Conservation (phyloP, 2,329 filamentous ascomycete genomes). For the Pyrenophora graminea region DNA sequence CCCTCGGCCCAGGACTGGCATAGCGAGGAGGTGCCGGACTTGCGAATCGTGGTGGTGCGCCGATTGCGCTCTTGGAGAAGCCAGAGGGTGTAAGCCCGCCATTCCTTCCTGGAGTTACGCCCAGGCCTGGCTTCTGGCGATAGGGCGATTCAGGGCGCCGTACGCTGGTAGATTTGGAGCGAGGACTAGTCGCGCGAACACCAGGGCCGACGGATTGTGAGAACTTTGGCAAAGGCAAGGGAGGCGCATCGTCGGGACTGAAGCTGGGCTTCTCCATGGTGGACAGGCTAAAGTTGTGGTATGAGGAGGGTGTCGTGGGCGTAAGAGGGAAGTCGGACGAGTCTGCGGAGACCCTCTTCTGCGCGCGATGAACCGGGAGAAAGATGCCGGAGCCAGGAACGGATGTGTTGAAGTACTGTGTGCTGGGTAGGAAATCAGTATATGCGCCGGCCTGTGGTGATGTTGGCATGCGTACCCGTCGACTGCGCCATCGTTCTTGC, state of each 20-base stretch:
- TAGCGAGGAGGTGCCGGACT: constrained; percentile 65
- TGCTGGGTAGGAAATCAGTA: constrained; percentile 42
- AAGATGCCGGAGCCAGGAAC: constrained; percentile 88
- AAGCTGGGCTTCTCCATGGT: constrained; percentile 54
- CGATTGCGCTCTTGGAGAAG: constrained; percentile 58
- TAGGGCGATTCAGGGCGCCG: constrained; percentile 86
- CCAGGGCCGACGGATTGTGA: constrained; percentile 84
- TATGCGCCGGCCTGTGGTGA: not conserved
- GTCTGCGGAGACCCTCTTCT: constrained; percentile 65
- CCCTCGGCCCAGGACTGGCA: constrained; percentile 62
- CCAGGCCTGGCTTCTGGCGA: constrained; percentile 57
- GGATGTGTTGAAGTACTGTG: constrained; percentile 78
- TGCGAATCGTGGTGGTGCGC: constrained; percentile 62
- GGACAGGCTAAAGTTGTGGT: constrained; percentile 61
- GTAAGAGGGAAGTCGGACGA: constrained; percentile 65
- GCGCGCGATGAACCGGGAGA: constrained; percentile 80
- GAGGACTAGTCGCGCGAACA: constrained; percentile 69
- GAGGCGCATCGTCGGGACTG: constrained; percentile 56
- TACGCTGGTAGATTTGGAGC: constrained; percentile 65
- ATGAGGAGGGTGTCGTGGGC: constrained; percentile 67
- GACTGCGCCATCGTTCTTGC: constrained; percentile 96
- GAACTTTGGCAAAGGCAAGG: constrained; percentile 77
- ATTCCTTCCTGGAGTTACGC: constrained; percentile 56
- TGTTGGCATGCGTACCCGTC: constrained; percentile 69
- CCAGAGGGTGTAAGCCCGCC: constrained; percentile 59